Conservation (phyloP, 345 rosid species). For the Isatis tinctoria region DNA sequence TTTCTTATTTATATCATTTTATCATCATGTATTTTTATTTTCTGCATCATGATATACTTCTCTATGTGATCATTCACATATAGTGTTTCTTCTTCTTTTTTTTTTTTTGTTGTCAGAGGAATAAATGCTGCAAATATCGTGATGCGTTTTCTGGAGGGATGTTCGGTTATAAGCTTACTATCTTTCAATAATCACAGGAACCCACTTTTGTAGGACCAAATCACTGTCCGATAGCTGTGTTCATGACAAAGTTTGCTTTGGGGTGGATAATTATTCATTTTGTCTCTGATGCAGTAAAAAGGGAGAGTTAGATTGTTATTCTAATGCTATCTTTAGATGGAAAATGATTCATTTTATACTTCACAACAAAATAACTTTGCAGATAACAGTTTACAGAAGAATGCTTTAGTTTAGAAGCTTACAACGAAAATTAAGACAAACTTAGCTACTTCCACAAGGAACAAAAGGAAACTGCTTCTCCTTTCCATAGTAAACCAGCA, state of each 20-base stretch:
- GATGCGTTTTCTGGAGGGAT: background rate
- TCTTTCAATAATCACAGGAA: background rate
- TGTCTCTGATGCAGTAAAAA: background rate
- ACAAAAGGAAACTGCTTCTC: constrained; percentile 78
- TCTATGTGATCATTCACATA: background rate
- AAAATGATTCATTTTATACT: background rate
- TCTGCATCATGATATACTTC: background rate
- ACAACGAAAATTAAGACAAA: background rate
- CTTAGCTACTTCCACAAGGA: constrained; percentile 56
- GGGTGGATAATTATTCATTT: background rate
- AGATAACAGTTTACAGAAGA: constrained; percentile 10
- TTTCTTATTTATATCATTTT: background rate
- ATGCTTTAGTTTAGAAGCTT: background rate
- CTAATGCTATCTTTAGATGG: background rate
- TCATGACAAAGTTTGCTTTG: background rate
- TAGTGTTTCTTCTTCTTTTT: background rate
- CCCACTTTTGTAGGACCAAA: background rate
- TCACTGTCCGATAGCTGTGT: background rate
- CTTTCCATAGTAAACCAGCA: constrained; percentile 69
- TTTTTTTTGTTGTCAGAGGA: background rate
- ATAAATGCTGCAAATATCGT: background rate
- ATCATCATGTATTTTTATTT: background rate
- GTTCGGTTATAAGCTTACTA: background rate
- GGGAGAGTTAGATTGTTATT: background rate
- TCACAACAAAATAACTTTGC: background rate